Conservation (phyloP, 1,284 basidiomycete genomes). For the Fomitopsis palustris region DNA sequence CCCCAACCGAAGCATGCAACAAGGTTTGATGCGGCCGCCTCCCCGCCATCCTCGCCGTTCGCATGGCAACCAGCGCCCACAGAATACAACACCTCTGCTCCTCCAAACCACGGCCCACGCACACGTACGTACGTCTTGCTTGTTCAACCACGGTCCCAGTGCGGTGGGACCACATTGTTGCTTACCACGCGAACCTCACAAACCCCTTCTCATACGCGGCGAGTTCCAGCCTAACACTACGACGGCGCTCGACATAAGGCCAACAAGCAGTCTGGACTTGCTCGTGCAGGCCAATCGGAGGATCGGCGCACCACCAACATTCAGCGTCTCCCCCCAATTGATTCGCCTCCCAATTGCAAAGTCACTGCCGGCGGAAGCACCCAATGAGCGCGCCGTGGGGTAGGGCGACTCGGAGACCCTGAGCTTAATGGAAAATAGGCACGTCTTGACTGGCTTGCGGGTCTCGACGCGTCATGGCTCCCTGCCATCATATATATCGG, state of each 20-base stretch:
- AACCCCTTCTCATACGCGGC: no score
- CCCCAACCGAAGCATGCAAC: background rate
- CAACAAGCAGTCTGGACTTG: background rate
- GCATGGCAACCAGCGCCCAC: constrained; percentile 3
- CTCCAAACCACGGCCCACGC: background rate
- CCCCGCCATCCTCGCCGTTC: background rate
- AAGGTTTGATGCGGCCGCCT: background rate
- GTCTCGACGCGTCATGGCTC: background rate
- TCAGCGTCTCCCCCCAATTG: background rate
- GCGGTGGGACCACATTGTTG: background rate
- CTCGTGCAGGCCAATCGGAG: background rate
- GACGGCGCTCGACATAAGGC: background rate
- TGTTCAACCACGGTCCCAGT: no score
- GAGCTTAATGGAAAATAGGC: background rate
- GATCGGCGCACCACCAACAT: background rate
- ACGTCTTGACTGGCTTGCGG: background rate
- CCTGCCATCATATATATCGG: no score
- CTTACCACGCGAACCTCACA: no score
- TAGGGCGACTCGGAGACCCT: no score
- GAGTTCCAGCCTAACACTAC: no score
- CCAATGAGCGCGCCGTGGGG: no score
- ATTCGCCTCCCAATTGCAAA: background rate
- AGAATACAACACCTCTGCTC: background rate
- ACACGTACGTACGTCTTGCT: no score
- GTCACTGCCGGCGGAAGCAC: background rate